phyloP scores from a whole-genome alignment of 768 basidiomycete species.

The Calocybe indica region DNA sequence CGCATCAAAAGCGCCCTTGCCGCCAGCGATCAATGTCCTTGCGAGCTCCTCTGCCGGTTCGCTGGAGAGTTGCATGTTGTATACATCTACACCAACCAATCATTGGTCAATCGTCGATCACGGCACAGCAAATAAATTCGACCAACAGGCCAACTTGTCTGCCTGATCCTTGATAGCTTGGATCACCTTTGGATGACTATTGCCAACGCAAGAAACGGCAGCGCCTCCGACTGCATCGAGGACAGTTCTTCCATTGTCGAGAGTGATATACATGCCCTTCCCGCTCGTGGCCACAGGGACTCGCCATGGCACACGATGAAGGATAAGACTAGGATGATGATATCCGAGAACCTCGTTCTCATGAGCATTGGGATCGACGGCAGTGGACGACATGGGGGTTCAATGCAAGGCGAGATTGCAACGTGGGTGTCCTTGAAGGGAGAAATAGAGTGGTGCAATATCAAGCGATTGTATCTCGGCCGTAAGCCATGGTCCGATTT shows the following conservation, averaged over 20 bases:
- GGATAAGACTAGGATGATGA: slow-evolving; percentile 28
- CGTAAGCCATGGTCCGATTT: background rate
- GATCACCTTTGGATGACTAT: slow-evolving; percentile 64
- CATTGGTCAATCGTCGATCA: background rate
- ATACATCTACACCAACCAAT: slow-evolving; percentile 56
- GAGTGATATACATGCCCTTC: slow-evolving; percentile 64
- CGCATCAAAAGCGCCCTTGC: slow-evolving; percentile 69
- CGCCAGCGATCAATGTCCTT: slow-evolving; percentile 51
- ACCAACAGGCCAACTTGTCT: slow-evolving; percentile 71
- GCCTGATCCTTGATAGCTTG: slow-evolving; percentile 76
- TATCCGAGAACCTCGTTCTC: background rate
- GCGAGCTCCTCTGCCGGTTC: slow-evolving; percentile 80
- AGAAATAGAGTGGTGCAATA: background rate
- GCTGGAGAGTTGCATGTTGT: slow-evolving; percentile 81
- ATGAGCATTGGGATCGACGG: too few relatives aligned
- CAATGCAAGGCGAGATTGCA: background rate
- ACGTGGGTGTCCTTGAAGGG: background rate
- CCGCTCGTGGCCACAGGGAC: slow-evolving; percentile 64
- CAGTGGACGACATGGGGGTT: background rate
- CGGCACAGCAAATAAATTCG: background rate
- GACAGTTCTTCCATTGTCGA: slow-evolving; percentile 62
- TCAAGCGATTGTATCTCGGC: background rate
- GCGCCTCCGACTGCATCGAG: slow-evolving; percentile 85
- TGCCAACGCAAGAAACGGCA: slow-evolving; percentile 76
- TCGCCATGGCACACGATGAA: slow-evolving; percentile 69